These are phyloP conservation scores for Umbelopsis vinacea DNA, from an alignment of 192 early-diverging fungal species.

Conservation along the genomic window DNA sequence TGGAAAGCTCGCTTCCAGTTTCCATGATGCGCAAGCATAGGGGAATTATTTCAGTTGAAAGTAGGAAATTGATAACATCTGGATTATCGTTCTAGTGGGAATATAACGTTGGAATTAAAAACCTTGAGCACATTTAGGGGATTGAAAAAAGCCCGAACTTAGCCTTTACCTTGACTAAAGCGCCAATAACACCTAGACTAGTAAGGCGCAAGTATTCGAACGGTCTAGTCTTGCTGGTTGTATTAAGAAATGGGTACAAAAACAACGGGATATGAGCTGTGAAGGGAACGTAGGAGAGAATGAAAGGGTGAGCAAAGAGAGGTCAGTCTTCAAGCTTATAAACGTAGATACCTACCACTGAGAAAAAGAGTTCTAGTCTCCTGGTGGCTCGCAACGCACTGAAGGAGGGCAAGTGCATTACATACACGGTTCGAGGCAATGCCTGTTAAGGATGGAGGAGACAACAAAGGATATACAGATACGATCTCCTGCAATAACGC, in stretches of 20 bases:
- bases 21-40: conserved; percentile 99
- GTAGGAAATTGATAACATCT: conserved; percentile 93
- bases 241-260: conserved; percentile 98
- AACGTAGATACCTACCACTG: conserved; percentile 55
- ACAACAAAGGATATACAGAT: conserved; percentile 89
- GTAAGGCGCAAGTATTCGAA: conserved; percentile 97
- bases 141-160: not conserved
- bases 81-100: conserved; percentile 80
- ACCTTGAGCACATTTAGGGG: not conserved
- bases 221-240: conserved; percentile 90
- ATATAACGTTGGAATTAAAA: not conserved
- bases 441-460: conserved; percentile 84
- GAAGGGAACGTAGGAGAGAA: conserved; percentile 12
- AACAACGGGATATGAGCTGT: conserved; percentile 94
- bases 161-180: conserved; percentile 83
- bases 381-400: conserved; percentile 94
- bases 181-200: conserved; percentile 94
- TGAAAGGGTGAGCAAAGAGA: conserved; percentile 30
- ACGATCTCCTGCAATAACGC: conserved; percentile 96
- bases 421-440: conserved; percentile 94
- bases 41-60: conserved; percentile 97
- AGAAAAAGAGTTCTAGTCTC: conserved; percentile 87
- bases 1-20: conserved; percentile 93
- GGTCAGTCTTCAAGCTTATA: too few relatives aligned
- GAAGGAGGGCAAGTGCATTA: conserved; percentile 93